Base-by-base conservation (phyloP, 2,329 filamentous ascomycete genomes). In the Beauveria sp. region DNA sequence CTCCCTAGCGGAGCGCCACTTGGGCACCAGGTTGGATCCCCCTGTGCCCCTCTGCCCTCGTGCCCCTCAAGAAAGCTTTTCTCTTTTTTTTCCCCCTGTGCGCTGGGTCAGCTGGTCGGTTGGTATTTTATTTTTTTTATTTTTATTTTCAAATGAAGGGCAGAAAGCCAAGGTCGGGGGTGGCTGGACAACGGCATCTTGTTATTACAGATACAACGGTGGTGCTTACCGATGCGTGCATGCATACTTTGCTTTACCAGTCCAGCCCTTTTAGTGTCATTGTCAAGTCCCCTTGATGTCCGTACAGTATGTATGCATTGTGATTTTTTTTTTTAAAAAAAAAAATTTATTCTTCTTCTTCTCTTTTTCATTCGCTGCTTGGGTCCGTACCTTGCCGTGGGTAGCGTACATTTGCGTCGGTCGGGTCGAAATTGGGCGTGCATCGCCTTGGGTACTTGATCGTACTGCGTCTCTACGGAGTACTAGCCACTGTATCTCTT, bases 371-470 rank as follows among this genome's bases (percentile, higher is more conserved):
- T 46, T 16, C 5, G 28, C 8, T 34, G 16, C n/a, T 22, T 22
- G 28, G 2, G 22, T 24, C n/a, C 5, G 16, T 26, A n/a, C 30
- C 8, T 46, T 24, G 16, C 46, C 28, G 9, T 28, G 34, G 9
- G 41, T 46, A 58, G 44, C 46, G 46, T 50, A 14, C 20, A 48
- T 57, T 55, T 34, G n/a, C 46, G 34, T 9, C 22, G 10, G 24
- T 59, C 28, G 26, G 43, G 56, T 52, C 40, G 56, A 46, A 37
- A 53, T 59, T 52, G 47, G 56, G 56, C 47, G 47, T 8, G 10
- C 47, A 5, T 30, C 16, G 24, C 34, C n/a, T 24, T 24, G 22
- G 22, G 22, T 24, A 24, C 22, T 22, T 24, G 22, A 24, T 24
- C 22, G 22, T 24, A 24, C 22, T 20, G 14, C 24, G 22, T 47